These are phyloP conservation scores for Phytophthora meadii DNA, from an alignment of 352 stramenopile species.

Conservation along the genomic window DNA sequence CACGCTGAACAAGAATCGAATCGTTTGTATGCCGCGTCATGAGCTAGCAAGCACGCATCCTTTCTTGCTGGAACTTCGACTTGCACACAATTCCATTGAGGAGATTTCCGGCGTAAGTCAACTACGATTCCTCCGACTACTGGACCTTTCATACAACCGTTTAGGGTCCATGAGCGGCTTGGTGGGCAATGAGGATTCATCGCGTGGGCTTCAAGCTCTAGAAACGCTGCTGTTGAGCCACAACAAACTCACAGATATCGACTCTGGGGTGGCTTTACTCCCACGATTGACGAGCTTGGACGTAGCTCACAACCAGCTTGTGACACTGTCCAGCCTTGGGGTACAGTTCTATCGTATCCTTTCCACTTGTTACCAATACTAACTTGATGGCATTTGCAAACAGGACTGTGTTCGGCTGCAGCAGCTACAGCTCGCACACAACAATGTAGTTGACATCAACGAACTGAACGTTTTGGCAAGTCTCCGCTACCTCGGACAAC, in stretches of 20 bases:
- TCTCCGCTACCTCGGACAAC: conserved; percentile 50
- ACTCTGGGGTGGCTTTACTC: conserved; percentile 47
- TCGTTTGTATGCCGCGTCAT: conserved; percentile 49
- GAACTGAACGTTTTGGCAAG: conserved; percentile 63
- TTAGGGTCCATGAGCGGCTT: conserved; percentile 56
- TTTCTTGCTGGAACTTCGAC: conserved; percentile 70
- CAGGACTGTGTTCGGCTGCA: conserved; percentile 66
- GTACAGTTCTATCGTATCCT: conserved; percentile 31
- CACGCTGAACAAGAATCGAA: conserved; percentile 58
- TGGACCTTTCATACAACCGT: conserved; percentile 77
- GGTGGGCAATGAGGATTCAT: conserved; percentile 1
- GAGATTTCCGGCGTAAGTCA: conserved; percentile 56
- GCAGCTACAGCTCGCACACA: conserved; percentile 59
- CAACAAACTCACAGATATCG: conserved; percentile 61
- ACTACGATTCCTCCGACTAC: conserved; percentile 67
- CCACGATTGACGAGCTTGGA: conserved; percentile 63
- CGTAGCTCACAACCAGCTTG: conserved; percentile 63
- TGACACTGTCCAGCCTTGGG: conserved; percentile 45
- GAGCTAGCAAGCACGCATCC: conserved; percentile 56
- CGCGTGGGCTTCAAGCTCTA: conserved; percentile 47
- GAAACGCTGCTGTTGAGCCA: conserved; percentile 59
- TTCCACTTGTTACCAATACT: background rate
- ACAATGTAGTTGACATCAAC: conserved; percentile 60
- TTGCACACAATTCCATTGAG: conserved; percentile 66
- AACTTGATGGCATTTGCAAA: background rate